A percentile compares a stretch with the other conserved stretches of the same genome.
Evolutionary conservation across 345 rosid species (phyloP).

Genomic region (Salix exigua): DNA sequence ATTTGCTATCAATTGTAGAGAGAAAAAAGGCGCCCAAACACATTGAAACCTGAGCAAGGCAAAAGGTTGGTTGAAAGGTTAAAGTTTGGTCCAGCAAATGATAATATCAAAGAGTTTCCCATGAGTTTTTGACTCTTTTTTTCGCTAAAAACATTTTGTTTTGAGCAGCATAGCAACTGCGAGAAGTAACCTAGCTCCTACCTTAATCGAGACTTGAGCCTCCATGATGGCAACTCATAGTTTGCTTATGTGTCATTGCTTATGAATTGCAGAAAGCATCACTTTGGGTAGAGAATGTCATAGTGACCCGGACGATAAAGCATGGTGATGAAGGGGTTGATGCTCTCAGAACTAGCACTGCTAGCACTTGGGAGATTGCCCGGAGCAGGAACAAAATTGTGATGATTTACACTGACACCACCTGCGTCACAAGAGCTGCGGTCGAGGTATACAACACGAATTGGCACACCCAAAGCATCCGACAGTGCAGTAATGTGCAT

Average conservation of each 20-base stretch:
- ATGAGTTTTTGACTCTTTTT: too few species aligned
- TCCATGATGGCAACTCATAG: neutral
- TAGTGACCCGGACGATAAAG: constrained; percentile 98
- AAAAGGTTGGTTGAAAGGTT: too few species aligned
- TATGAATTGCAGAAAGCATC: constrained; percentile 22
- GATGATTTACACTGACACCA: constrained; percentile 81
- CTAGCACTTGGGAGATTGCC: constrained; percentile 26
- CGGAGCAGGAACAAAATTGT: constrained; percentile 66
- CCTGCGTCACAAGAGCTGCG: constrained; percentile 83
- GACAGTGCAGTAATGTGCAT: constrained; percentile 94
- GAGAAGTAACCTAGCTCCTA: too few species aligned
- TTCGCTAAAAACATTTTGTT: too few species aligned
- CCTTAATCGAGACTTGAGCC: neutral
- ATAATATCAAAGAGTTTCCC: too few species aligned
- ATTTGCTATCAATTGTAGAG: too few species aligned
- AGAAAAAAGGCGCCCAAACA: too few species aligned
- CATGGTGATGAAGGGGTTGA: constrained; percentile 71
- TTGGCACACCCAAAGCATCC: constrained; percentile 87
- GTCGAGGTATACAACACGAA: constrained; percentile 90
- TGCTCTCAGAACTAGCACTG: constrained; percentile 27
- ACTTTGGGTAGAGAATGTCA: constrained; percentile 87
- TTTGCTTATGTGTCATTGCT: neutral
- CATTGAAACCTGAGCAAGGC: too few species aligned
- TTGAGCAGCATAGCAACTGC: too few species aligned
- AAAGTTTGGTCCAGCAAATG: too few species aligned